Evolutionary conservation across 2,329 filamentous ascomycete species (phyloP).

Genomic region (Huntiella omanensis): DNA sequence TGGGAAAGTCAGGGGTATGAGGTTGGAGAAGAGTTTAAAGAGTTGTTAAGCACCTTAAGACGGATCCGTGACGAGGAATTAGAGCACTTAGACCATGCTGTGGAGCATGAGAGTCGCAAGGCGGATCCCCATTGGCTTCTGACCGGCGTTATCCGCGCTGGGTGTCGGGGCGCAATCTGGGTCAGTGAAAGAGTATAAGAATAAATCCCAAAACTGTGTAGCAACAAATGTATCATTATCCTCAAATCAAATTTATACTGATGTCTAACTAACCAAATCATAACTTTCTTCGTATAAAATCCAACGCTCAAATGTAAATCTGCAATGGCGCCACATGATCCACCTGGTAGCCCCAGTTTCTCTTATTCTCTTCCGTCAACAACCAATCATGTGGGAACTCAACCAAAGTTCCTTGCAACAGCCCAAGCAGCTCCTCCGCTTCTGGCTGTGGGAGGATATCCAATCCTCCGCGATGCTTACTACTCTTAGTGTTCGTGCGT

Average conservation of each 20-base stretch:
- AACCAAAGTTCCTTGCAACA: slow-evolving; percentile 78
- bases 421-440: slow-evolving; percentile 60
- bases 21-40: slow-evolving; percentile 56
- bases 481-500: slow-evolving; percentile 51
- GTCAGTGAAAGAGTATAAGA: slow-evolving; percentile 54
- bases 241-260: no score
- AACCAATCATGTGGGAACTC: slow-evolving; percentile 95
- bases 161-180: slow-evolving; percentile 85
- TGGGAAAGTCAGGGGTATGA: slow-evolving; percentile 65
- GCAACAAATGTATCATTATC: no score
- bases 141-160: slow-evolving; percentile 71
- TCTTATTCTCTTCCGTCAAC: slow-evolving; percentile 71
- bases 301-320: slow-evolving; percentile 45
- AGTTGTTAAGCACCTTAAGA: slow-evolving; percentile 54
- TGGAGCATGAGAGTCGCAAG: slow-evolving; percentile 80
- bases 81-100: slow-evolving; percentile 88
- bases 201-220: no score
- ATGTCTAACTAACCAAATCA: no score
- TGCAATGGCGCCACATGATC: slow-evolving; percentile 91
- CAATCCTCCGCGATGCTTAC: slow-evolving; percentile 47
- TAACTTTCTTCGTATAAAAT: no score
- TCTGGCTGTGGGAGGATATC: slow-evolving; percentile 59
- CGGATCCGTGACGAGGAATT: slow-evolving; percentile 87
- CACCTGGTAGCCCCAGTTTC: slow-evolving; percentile 93
- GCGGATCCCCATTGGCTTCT: slow-evolving; percentile 79